Evolutionary conservation across 2,329 filamentous ascomycete genomes (phyloP), one percentile per base, ranked within the genome.

Genomic region (Clathrospora elynae): DNA sequence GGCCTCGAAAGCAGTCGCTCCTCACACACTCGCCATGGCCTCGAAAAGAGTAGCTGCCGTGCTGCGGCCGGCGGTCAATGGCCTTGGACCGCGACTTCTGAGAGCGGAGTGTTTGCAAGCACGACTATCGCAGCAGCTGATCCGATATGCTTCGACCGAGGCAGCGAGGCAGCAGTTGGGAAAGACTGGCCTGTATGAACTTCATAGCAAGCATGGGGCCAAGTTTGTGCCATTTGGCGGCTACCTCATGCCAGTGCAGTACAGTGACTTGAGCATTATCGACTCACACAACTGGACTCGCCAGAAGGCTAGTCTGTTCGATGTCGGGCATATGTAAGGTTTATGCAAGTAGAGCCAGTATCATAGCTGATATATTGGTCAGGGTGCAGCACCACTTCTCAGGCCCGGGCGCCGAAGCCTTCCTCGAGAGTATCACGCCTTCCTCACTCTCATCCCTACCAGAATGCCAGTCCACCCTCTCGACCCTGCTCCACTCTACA

Each of bases 221-320:
- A 96, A 95, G 75, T 93, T 97, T 83, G 92, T 96, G 35, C 88
- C 90, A n/a, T 99, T 96, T 73, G 92, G 88, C 52, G 90, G 90
- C 56, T 96, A 86, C 75, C 78, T 82, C 59, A 96, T 99, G 90
- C 93, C 93, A 6, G 84, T 99, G 30, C 87, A 93, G 71, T 99
- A 97, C 75, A 73, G 79, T 22, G 81, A 84, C 55, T 79, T 88
- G 55, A 85, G 86, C 57, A 86, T 96, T 52, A 79, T 82, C 56
- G 88, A 90, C 49, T 95, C 90, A 37, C 93, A 97, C 76, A 80
- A 84, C 61, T 96, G 92, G 80, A 97, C 93, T 11, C 84, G 93
- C 40, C 80, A 84, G 59, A 87, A 91, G 71, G 87, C 89, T 44
- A 96, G 90, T 53, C 75, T 99, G 53, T 99, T 99, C 66, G 93